Conservation (phyloP, 2,329 filamentous ascomycete species). For the Fusarium foetens region DNA sequence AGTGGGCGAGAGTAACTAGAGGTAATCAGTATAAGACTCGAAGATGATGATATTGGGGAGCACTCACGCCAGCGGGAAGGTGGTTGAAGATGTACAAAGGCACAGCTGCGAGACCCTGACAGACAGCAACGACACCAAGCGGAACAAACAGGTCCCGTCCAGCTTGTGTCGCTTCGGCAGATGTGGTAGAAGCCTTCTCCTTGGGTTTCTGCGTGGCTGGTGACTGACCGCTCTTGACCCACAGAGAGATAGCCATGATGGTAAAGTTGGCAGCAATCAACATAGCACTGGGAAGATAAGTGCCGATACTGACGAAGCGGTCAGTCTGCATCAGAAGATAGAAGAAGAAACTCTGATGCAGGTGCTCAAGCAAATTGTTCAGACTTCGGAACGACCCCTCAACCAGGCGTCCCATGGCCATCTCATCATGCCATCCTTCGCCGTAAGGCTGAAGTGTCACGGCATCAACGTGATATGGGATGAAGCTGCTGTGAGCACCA, state of each 20-base stretch:
- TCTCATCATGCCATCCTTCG: slow-evolving; percentile 96
- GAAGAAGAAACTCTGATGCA: slow-evolving; percentile 99
- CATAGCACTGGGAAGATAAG: slow-evolving; percentile 98
- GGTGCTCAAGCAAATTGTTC: slow-evolving; percentile 95
- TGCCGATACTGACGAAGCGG: slow-evolving; percentile 97
- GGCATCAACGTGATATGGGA: slow-evolving; percentile 97
- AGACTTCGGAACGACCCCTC: slow-evolving; percentile 92
- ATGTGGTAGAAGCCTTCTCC: slow-evolving; percentile 47
- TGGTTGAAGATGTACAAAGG: slow-evolving; percentile 91
- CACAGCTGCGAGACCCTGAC: slow-evolving; percentile 80
- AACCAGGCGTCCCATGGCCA: slow-evolving; percentile 88
- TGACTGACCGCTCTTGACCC: slow-evolving; percentile 82
- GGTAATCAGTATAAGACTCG: slow-evolving; percentile 1
- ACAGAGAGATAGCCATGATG: slow-evolving; percentile 93
- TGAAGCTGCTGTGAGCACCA: slow-evolving; percentile 93
- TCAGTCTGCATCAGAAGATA: slow-evolving; percentile 92
- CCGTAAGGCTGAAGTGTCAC: slow-evolving; percentile 92
- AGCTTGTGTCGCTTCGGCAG: slow-evolving; percentile 11
- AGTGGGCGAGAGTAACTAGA: slow-evolving; percentile 66
- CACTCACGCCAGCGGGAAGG: slow-evolving; percentile 70
- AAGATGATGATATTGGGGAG: neutral
- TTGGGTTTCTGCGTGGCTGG: slow-evolving; percentile 42
- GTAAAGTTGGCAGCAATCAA: slow-evolving; percentile 93
- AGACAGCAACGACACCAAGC: slow-evolving; percentile 74
- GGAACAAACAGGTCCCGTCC: slow-evolving; percentile 79